Base-by-base conservation (phyloP, 2,329 filamentous ascomycete genomes). In the Dactylellina leptospora region DNA sequence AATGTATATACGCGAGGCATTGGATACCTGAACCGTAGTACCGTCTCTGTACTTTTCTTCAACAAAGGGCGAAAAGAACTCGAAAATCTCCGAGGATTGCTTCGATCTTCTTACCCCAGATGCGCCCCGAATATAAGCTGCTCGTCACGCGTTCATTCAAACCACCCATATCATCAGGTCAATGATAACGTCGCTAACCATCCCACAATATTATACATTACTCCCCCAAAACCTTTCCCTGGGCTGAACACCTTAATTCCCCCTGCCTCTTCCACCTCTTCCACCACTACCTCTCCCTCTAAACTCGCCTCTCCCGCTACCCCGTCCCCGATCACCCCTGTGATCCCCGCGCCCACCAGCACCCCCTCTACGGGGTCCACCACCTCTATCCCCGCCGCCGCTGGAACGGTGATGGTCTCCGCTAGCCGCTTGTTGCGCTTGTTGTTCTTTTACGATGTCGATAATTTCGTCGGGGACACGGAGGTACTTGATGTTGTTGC, bases 401-500 rank as follows among this genome's bases (percentile, higher is more conserved):
- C 83, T 82, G 78, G 88, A 90, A 82, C 82, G 81, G 45, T 70
- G 64, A 42, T 70, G 64, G 47, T 77, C 78, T n/a, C 76, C 74
- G 54, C 80, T 78, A 30, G 81, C 81, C 68, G 84, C 82, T 77
- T 91, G 88, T 74, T 85, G 85, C 78, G 91, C 89, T 80, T 97
- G 93, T 79, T 95, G 90, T 76, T 97, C 93, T 84, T 92, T 96
- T 22, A 95, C 93, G 38, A 92, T 81, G 75, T 97, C 93, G 81
- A 99, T 91, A 74, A 99, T 96, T 81, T 97, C 93, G 81, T 99
- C 93, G 56, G 93, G 92, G 2, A 99, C 91, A 77, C 93, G 88
- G 28, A 99, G 86, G 82, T 96, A 99, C 84, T 99, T 99, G 83
- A 99, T 99, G 79, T 97, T 99, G 82, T 97, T 99, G 73, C 95